phyloP scores from a whole-genome alignment of 495 filamentous ascomycete species.

The Umbilicaria muhlenbergii region DNA sequence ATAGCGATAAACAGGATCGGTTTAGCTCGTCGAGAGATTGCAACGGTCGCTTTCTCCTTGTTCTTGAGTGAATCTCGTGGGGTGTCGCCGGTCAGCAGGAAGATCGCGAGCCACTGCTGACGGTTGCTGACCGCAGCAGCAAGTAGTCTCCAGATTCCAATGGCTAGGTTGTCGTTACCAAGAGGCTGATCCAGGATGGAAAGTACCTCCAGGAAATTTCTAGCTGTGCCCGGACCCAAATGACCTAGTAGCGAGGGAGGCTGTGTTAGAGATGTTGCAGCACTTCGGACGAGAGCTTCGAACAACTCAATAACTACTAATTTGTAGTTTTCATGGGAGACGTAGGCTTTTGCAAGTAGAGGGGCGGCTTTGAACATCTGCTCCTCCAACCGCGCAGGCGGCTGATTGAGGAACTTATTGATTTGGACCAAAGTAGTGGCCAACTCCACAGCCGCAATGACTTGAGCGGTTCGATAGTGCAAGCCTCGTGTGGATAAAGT shows the following conservation, averaged over 20 bases:
- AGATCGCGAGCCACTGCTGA: conserved; percentile 91
- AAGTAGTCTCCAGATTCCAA: conserved; percentile 68
- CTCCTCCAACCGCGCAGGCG: conserved; percentile 50
- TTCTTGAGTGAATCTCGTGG: conserved; percentile 54
- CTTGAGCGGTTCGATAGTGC: conserved; percentile 41
- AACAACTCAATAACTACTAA: conserved; percentile 50
- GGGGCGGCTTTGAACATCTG: conserved; percentile 67
- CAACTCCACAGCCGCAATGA: conserved; percentile 47
- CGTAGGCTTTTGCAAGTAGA: conserved; percentile 63
- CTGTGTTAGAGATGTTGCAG: conserved; percentile 45
- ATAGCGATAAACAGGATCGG: conserved; percentile 65
- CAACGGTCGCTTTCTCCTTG: conserved; percentile 25
- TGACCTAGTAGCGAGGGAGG: conserved; percentile 83
- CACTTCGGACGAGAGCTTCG: conserved; percentile 55
- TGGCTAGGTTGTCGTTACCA: conserved; percentile 38
- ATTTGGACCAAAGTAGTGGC: conserved; percentile 52
- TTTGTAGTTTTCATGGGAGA: conserved; percentile 49
- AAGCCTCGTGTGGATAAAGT: conserved; percentile 45
- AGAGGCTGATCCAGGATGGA: conserved; percentile 67
- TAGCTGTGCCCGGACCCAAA: conserved; percentile 64
- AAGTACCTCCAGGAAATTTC: conserved; percentile 66
- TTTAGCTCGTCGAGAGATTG: conserved; percentile 27
- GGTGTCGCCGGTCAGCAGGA: conserved; percentile 74
- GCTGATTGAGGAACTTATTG: conserved; percentile 43
- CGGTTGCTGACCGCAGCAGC: conserved; percentile 76